These are phyloP conservation scores for Protomyces macrosporus DNA, from an alignment of 1,139 yeast species.

Conservation along the genomic window DNA sequence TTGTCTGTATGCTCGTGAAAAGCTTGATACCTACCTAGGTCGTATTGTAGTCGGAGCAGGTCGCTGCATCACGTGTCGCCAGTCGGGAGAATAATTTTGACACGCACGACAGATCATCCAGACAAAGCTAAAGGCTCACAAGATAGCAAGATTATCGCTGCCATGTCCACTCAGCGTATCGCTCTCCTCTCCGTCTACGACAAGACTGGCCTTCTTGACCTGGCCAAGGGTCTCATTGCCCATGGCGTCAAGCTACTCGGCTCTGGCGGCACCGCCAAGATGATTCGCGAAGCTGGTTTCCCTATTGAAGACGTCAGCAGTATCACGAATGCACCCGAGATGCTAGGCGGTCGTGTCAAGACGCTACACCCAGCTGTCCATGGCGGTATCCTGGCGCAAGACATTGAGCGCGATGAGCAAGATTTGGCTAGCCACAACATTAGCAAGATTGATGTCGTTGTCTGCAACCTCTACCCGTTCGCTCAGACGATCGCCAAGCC, in stretches of 20 bases:
- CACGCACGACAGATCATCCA: too few relatives aligned
- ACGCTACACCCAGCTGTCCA: constrained; percentile 98
- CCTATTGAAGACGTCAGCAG: constrained; percentile 93
- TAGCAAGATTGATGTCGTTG: constrained; percentile 92
- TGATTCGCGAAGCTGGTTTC: constrained; percentile 96
- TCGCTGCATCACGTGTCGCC: too few relatives aligned
- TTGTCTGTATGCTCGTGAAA: too few relatives aligned
- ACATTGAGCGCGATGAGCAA: constrained; percentile 79
- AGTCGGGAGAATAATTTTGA: too few relatives aligned
- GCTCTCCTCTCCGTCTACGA: constrained; percentile 96
- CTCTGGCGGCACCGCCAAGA: constrained; percentile 93
- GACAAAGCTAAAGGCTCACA: neutral
- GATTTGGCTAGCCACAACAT: constrained; percentile 84
- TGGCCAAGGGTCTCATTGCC: constrained; percentile 87
- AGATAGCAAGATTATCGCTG: neutral
- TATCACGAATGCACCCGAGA: constrained; percentile 96
- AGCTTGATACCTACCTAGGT: too few relatives aligned
- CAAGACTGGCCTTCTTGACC: constrained; percentile 90
- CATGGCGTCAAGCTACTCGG: constrained; percentile 89
- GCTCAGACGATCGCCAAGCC: constrained; percentile 94
- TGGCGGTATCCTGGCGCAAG: constrained; percentile 79
- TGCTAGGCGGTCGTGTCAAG: constrained; percentile 97
- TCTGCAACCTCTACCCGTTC: constrained; percentile 96
- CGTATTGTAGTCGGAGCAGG: too few relatives aligned
- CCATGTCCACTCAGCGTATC: constrained; percentile 13